These are phyloP conservation scores for Globisporangium emineosum DNA, from an alignment of 352 stramenopile genomes.

Conservation along the genomic window DNA sequence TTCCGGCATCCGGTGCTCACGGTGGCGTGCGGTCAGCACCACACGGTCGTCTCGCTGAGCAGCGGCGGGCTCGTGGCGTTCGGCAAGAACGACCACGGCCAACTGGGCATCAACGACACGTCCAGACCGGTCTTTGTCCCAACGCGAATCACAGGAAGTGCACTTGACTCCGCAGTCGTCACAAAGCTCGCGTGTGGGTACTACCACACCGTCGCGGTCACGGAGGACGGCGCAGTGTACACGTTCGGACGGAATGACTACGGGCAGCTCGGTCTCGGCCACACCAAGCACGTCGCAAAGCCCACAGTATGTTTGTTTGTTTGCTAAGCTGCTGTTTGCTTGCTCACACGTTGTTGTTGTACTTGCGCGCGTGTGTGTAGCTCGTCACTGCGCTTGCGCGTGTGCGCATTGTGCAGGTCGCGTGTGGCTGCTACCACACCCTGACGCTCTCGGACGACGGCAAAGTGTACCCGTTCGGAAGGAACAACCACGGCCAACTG, in stretches of 20 bases:
- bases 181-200: conserved; percentile 88
- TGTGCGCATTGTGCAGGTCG: conserved; percentile 63
- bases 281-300: conserved; percentile 59
- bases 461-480: conserved; percentile 89
- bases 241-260: conserved; percentile 93
- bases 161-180: conserved; percentile 65
- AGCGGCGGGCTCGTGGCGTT: conserved; percentile 77
- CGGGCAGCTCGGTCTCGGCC: conserved; percentile 89
- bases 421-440: conserved; percentile 87
- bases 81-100: conserved; percentile 92
- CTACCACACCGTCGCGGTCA: conserved; percentile 88
- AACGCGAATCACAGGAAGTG: conserved; percentile 32
- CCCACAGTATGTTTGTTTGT: conserved; percentile 42
- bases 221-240: conserved; percentile 63
- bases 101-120: conserved; percentile 74
- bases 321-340: not conserved
- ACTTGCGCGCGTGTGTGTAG: conserved; percentile 30
- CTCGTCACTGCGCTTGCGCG: conserved; percentile 44
- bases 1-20: conserved; percentile 44
- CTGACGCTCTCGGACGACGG: conserved; percentile 79
- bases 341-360: not conserved
- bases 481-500: conserved; percentile 94
- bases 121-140: conserved; percentile 47
- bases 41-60: conserved; percentile 70
- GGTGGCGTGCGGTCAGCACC: conserved; percentile 88